Base-by-base conservation (phyloP, 2,329 filamentous ascomycete species). In the Drechslera avenae region DNA sequence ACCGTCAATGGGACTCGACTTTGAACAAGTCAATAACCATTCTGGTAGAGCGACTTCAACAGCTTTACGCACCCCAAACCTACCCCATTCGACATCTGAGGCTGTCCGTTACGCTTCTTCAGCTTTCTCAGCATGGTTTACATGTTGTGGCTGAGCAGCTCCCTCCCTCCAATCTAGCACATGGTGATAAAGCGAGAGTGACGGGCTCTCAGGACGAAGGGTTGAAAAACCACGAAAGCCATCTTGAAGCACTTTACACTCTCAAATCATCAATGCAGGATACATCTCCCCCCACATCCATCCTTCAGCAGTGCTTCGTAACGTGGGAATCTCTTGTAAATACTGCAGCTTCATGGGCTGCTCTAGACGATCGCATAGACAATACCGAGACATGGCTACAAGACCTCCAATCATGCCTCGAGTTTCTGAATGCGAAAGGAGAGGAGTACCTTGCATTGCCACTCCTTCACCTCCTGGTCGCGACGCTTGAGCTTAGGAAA, bases 381-480 rank as follows among this genome's bases (percentile, higher is more conserved):
- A 78, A 84, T 57, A 59, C 76, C 6, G 74, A 78, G 14, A 69
- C 73, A 37, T 79, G 82, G 66, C 55, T 82, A 12, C 62, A 76
- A 23, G 80, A 84, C 41, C 69, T 88, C 31, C 76, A 79, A 46
- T 76, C 79, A 1, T 69, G 83, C 33, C 75, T 80, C 6, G 81
- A 85, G 49, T 87, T 80, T 58, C 75, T 86, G 4, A 79, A 81
- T 40, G 79, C 84, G 33, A 79, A 82, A 48, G 84, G 83, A 1
- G 73, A 82, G 26, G 80, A 80, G 58, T 78, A 76, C 40, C 64
- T 78, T 19, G 76, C 78, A 35, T 64, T 84, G 39, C 74, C 75
- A 7, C 72, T 78, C n/a, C 70, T 85, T 5, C 75, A 78, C 42
- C 58, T 84, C 19, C 69, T 83, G 10, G 64, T 78, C 5, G 78